A percentile compares a stretch with the other conserved stretches of the same genome.
These are phyloP conservation scores for Backusella australiensis DNA, from an alignment of 192 early-diverging fungal species.

Conservation along the genomic window DNA sequence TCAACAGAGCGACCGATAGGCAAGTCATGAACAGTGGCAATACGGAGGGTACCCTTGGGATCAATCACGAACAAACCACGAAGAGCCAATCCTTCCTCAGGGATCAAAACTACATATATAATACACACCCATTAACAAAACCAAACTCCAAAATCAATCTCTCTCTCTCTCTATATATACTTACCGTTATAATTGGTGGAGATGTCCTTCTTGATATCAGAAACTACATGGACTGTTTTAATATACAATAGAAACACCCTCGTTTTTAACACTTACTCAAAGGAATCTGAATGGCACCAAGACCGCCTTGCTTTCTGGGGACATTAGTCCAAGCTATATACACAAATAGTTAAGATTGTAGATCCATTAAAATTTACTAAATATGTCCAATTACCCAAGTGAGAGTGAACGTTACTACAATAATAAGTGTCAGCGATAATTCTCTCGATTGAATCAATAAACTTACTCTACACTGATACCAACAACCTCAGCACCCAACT, in stretches of 20 bases:
- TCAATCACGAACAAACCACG: conserved; percentile 63
- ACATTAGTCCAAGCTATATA: conserved; percentile 89
- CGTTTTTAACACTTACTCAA: background rate
- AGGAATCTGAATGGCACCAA: conserved; percentile 90
- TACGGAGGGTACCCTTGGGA: conserved; percentile 59
- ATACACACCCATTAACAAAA: too few species aligned
- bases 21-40: conserved; percentile 58
- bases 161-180: background rate
- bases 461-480: conserved; percentile 54
- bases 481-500: conserved; percentile 51
- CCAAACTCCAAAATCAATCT: too few species aligned
- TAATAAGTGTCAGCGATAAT: background rate
- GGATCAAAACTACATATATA: conserved; percentile 58
- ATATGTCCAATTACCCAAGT: conserved; percentile 15
- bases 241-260: background rate
- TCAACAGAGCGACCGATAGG: conserved; percentile 63
- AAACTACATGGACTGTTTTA: background rate
- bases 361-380: background rate
- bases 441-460: conserved; percentile 20
- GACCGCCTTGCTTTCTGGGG: conserved; percentile 84
- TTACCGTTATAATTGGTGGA: conserved; percentile 76
- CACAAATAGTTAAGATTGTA: conserved; percentile 55
- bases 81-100: conserved; percentile 72
- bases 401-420: conserved; percentile 21
- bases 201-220: conserved; percentile 75